phyloP scores from a whole-genome alignment of 106 monocot species.

The Dioscorea zingiberensis region DNA sequence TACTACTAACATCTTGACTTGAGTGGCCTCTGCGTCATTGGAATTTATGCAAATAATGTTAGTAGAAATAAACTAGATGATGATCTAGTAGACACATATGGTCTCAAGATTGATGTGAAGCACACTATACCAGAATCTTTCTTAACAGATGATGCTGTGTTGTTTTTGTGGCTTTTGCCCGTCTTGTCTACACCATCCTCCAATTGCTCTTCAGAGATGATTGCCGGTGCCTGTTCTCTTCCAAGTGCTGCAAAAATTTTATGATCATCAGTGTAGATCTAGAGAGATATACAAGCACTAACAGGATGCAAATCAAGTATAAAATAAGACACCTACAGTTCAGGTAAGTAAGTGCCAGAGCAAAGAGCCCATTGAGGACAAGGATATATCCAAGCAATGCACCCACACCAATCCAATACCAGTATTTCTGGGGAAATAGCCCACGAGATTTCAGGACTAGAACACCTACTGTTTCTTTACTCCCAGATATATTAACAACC shows the following conservation, averaged over 20 bases:
- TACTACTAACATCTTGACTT: neutral
- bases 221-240: constrained; percentile 11
- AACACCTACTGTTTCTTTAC: constrained; percentile 41
- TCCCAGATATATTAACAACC: constrained; percentile 7
- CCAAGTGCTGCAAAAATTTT: constrained; percentile 33
- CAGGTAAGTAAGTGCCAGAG: constrained; percentile 53
- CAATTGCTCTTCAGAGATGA: constrained; percentile 46
- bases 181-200: constrained; percentile 47
- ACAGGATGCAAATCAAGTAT: neutral
- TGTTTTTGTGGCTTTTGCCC: too few relatives aligned
- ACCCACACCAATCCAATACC: constrained; percentile 72
- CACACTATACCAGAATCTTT: too few relatives aligned
- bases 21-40: too few relatives aligned
- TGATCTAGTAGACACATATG: too few relatives aligned
- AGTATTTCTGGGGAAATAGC: constrained; percentile 55
- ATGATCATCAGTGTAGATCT: neutral
- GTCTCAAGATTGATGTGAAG: too few relatives aligned
- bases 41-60: too few relatives aligned
- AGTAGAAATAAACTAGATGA: too few relatives aligned
- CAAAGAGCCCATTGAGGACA: constrained; percentile 53
- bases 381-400: constrained; percentile 55
- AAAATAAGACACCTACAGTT: constrained; percentile 32
- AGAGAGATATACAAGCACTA: neutral
- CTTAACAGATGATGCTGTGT: too few relatives aligned
- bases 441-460: constrained; percentile 44